These are phyloP conservation scores for Xerocomellus amylosporus DNA, from an alignment of 768 basidiomycete genomes.

Conservation along the genomic window DNA sequence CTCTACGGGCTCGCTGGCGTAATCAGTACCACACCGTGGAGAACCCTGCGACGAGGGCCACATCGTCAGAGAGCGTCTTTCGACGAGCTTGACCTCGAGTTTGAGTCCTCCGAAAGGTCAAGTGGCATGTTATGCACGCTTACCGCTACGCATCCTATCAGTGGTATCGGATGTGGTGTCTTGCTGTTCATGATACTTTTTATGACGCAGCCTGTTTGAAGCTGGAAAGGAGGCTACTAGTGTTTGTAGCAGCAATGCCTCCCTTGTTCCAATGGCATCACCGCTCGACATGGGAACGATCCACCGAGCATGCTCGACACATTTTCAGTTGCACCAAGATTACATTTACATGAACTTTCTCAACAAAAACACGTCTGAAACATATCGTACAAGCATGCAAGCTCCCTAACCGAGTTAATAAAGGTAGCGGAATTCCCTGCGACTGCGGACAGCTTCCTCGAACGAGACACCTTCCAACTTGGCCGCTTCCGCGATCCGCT, in stretches of 20 bases:
- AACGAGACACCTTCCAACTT: conserved; percentile 56
- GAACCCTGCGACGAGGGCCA: too few species aligned
- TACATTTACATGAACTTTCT: too few species aligned
- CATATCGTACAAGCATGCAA: neutral
- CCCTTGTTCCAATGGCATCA: too few species aligned
- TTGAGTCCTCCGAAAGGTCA: neutral
- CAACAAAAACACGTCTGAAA: neutral
- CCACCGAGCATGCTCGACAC: too few species aligned
- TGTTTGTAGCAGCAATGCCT: too few species aligned
- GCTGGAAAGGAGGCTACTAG: too few species aligned
- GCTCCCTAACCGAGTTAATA: conserved; percentile 21
- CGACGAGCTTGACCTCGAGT: neutral
- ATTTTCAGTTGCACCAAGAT: too few species aligned
- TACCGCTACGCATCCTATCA: conserved; percentile 10
- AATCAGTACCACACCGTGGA: too few species aligned
- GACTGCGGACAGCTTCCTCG: conserved; percentile 54
- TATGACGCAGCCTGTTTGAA: too few species aligned
- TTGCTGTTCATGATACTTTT: conserved; percentile 6
- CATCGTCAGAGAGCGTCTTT: too few species aligned
- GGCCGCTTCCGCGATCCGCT: conserved; percentile 56
- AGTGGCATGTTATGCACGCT: neutral
- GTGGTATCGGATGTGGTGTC: conserved; percentile 1
- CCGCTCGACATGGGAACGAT: too few species aligned
- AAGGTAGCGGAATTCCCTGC: conserved; percentile 58
- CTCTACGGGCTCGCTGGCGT: too few species aligned